Percentiles rank a stretch among this genome's conserved stretches.
Evolutionary conservation across 441 rosid species (phyloP).

Genomic region (Geranium incanum): DNA sequence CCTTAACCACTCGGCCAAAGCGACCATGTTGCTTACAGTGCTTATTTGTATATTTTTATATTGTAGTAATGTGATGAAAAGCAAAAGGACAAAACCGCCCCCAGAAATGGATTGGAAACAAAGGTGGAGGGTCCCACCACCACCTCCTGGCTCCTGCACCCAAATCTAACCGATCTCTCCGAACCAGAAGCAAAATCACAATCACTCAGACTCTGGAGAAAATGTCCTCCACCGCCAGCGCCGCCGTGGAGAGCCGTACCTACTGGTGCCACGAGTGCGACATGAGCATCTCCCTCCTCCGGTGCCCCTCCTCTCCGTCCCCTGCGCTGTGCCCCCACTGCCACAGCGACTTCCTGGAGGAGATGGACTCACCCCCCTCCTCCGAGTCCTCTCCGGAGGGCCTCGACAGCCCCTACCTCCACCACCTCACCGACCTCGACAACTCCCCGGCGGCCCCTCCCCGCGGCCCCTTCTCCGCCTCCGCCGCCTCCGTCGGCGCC

Average conservation of each 20-base stretch:
- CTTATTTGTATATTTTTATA: no score
- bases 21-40: slow-evolving; percentile 19
- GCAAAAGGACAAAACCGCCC: no score
- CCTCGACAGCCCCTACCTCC: slow-evolving; percentile 9
- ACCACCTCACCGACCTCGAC: not conserved
- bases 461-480: slow-evolving; percentile 24
- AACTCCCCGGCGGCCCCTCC: slow-evolving; percentile 32
- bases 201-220: not conserved
- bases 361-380: slow-evolving; percentile 31
- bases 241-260: slow-evolving; percentile 23
- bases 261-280: slow-evolving; percentile 67
- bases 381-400: not conserved
- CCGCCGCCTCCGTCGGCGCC: slow-evolving; percentile 14
- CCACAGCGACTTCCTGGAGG: slow-evolving; percentile 31
- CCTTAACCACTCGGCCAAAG: slow-evolving; percentile 95
- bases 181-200: not conserved
- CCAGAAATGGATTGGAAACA: no score
- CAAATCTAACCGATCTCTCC: no score
- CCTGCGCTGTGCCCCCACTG: slow-evolving; percentile 42
- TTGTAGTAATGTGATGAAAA: no score
- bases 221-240: slow-evolving; percentile 28
- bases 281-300: slow-evolving; percentile 40
- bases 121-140: no score
- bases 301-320: slow-evolving; percentile 18
- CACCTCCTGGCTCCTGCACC: no score